Base-by-base conservation (phyloP, 441 rosid genomes). In the Erodium trifolium region DNA sequence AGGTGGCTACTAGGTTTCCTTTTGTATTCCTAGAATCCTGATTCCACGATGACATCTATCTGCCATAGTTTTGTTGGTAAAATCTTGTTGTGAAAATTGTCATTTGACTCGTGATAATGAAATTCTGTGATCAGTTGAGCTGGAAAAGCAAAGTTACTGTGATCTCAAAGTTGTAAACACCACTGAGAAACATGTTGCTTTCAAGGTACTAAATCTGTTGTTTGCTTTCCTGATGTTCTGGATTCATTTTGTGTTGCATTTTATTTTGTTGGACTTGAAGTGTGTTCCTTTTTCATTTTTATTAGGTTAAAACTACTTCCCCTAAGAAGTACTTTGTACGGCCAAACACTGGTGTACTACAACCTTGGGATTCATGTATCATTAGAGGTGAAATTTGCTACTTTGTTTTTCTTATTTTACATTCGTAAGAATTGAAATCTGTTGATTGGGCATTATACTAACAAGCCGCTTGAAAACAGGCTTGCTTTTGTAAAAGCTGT, bases 301-400 rank as follows among this genome's bases (percentile, higher is more conserved):
- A 39, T 75, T 70, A 93, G 99, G 99, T 93, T 75, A 93, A 93
- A 86, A 93, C 99, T 43, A 93, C 99, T 78, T 91, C 99, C 65
- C 99, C 99, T 0, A 93, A 88, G 82, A 93, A 93, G 87, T 93
- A 93, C 87, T 93, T 93, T 79, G 99, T 93, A 63, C 85, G 99
- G 78, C 99, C 99, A 34, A 93, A 93, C 79, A 86, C 96, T 47
- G 91, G 94, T 71, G 96, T 93, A 67, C 76, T 91, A 65, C 99
- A 86, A 79, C 95, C 99, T 19, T 85, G 93, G 96, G 99, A 93
- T 77, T 92, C 95, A 2, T 85, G 10, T 55, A 7, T 55, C 27
- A 55, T 55, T 14, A 55, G 62, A 55, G 62, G 62, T 55, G 19
- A 17, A 5, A 55, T 14, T 55, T 6, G 3, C 27, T 16, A 55